phyloP scores from a whole-genome alignment of 164 flowering plant species.

The Malania oleifera region DNA sequence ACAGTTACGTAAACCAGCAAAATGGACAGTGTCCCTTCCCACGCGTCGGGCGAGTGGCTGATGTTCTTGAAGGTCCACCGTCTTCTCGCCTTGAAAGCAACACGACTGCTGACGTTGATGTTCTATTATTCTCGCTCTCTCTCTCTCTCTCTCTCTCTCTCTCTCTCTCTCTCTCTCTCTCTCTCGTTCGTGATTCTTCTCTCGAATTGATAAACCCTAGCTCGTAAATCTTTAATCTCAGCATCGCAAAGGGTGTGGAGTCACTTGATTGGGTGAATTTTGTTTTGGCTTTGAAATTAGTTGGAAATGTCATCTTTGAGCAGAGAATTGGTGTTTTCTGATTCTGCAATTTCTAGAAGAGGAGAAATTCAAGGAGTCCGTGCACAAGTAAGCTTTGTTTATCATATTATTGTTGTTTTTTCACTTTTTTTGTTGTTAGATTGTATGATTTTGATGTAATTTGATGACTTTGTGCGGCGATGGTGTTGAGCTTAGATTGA shows the following conservation, averaged over 20 bases:
- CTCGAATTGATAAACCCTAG: neutral
- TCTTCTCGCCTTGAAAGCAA: too few relatives aligned
- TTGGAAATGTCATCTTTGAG: conserved; percentile 69
- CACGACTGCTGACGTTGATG: too few relatives aligned
- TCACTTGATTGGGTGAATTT: neutral
- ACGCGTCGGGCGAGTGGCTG: too few relatives aligned
- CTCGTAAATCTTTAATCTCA: too few relatives aligned
- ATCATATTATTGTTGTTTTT: neutral
- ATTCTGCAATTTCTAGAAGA: conserved; percentile 91
- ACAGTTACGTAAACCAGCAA: too few relatives aligned
- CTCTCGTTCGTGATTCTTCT: neutral
- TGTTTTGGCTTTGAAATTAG: conserved; percentile 6
- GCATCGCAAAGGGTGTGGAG: conserved; percentile 2
- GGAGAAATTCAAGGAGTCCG: conserved; percentile 89
- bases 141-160: conserved; percentile 20
- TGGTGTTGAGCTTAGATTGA: too few relatives aligned
- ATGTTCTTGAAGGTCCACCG: too few relatives aligned
- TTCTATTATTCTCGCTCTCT: conserved; percentile 16
- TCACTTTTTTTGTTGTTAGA: neutral
- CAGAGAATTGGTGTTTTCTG: conserved; percentile 87
- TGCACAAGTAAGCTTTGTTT: conserved; percentile 47
- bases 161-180: too few relatives aligned
- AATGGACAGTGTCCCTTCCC: too few relatives aligned
- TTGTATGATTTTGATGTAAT: neutral
- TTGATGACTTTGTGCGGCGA: too few relatives aligned